These are phyloP conservation scores for Linnemannia elongata DNA, from an alignment of 192 early-diverging fungal genomes.

Conservation along the genomic window DNA sequence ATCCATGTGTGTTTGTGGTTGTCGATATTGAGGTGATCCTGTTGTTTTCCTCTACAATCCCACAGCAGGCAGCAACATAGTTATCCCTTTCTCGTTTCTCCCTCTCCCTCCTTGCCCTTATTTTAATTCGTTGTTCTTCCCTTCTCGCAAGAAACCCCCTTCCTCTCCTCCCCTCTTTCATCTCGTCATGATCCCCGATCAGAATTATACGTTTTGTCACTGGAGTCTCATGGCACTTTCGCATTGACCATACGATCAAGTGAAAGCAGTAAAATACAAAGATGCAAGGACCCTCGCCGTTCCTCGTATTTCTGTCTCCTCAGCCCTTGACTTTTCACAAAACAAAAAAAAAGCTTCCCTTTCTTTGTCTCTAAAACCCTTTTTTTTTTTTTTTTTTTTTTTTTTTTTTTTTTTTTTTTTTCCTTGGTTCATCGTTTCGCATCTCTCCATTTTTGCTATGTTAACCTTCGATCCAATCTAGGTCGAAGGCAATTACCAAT, in stretches of 20 bases:
- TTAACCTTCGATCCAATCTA: too few relatives aligned
- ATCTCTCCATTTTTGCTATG: too few relatives aligned
- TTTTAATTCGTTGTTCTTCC: neutral
- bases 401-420: neutral
- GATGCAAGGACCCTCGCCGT: neutral
- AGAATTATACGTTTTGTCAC: neutral
- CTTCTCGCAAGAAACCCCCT: too few relatives aligned
- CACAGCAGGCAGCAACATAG: neutral
- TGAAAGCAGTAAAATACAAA: too few relatives aligned
- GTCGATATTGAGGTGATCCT: neutral
- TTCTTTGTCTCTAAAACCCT: too few relatives aligned
- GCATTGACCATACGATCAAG: neutral
- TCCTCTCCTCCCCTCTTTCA: neutral
- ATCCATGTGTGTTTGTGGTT: neutral
- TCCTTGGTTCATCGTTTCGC: too few relatives aligned
- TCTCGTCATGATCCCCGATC: neutral
- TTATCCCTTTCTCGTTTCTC: neutral
- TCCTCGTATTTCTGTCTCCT: neutral
- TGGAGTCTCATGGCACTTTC: neutral
- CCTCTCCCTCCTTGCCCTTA: neutral
- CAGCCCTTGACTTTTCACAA: too few relatives aligned
- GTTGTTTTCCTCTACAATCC: neutral
- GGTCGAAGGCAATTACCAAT: too few relatives aligned
- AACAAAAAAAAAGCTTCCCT: too few relatives aligned
- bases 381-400: neutral